Conservation (phyloP, 1,139 yeast species). For the Pneumocystis sp. region DNA sequence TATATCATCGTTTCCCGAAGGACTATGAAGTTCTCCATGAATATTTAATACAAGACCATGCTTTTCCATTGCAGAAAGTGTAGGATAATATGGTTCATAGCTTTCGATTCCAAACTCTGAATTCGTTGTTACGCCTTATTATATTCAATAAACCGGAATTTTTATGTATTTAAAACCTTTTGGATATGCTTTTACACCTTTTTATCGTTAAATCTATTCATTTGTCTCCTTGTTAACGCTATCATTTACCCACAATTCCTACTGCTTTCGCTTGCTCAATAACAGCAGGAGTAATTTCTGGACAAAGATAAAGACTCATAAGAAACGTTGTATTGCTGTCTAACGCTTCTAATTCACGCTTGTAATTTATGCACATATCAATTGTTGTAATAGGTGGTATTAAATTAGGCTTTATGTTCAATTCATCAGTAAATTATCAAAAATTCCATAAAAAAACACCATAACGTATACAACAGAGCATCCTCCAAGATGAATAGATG, state of each 20-base stretch:
- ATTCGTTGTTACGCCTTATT: constrained; percentile 97
- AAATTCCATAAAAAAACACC: constrained; percentile 23
- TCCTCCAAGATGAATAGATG: constrained; percentile 83
- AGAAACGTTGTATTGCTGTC: constrained; percentile 76
- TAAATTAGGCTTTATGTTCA: constrained; percentile 45
- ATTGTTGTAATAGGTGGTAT: constrained; percentile 85
- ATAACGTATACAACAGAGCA: constrained; percentile 78
- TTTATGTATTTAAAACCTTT: constrained; percentile 25
- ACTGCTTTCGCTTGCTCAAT: constrained; percentile 61
- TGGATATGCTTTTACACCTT: neutral
- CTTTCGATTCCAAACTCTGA: constrained; percentile 86
- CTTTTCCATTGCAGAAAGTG: constrained; percentile 74
- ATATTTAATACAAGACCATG: constrained; percentile 63
- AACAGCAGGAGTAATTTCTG: constrained; percentile 69
- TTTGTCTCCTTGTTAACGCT: neutral
- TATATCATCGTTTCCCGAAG: constrained; percentile 33
- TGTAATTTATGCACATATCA: constrained; percentile 57
- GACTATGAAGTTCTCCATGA: constrained; percentile 90
- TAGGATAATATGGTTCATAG: constrained; percentile 72
- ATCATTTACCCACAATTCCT: constrained; percentile 45
- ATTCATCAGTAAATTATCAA: neutral
- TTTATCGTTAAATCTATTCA: neutral
- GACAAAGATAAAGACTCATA: constrained; percentile 76
- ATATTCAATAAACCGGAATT: constrained; percentile 53
- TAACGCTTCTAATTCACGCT: constrained; percentile 43